phyloP scores from a whole-genome alignment of 345 rosid genomes.

The Populus deltoides region DNA sequence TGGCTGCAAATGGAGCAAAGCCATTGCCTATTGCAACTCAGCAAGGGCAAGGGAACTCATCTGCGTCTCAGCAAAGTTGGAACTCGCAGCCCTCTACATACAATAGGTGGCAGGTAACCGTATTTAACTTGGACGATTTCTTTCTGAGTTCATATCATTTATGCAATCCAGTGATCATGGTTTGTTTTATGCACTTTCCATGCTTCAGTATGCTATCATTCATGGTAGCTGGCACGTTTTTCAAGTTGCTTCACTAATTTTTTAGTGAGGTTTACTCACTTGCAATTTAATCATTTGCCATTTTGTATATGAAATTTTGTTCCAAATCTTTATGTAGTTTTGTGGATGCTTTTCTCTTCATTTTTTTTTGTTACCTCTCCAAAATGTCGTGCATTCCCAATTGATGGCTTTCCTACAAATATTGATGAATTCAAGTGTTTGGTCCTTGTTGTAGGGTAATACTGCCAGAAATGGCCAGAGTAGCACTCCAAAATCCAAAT shows the following conservation, averaged over 20 bases:
- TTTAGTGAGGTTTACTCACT: background rate
- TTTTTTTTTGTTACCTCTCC: background rate
- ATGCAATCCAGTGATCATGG: background rate
- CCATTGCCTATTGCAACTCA: conserved; percentile 6
- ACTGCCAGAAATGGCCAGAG: conserved; percentile 21
- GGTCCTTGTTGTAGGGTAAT: conserved; percentile 35
- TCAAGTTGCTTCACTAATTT: background rate
- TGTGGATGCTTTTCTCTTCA: background rate
- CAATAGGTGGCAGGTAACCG: conserved; percentile 27
- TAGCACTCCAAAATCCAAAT: conserved; percentile 27
- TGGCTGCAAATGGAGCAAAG: background rate
- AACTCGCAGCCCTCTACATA: conserved; percentile 27
- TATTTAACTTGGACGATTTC: background rate
- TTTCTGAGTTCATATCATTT: background rate
- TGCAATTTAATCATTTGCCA: background rate
- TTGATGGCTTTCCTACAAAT: background rate
- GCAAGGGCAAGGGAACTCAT: conserved; percentile 17
- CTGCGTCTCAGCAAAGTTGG: conserved; percentile 16
- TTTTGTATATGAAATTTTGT: background rate
- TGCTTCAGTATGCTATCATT: background rate
- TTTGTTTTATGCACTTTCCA: background rate
- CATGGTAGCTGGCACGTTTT: background rate
- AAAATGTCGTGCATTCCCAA: background rate
- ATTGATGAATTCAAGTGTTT: background rate
- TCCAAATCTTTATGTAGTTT: background rate